Evolutionary conservation across 495 filamentous ascomycete species (phyloP), one percentile per base, ranked within the genome.

Genomic region (Tuber aestivum): DNA sequence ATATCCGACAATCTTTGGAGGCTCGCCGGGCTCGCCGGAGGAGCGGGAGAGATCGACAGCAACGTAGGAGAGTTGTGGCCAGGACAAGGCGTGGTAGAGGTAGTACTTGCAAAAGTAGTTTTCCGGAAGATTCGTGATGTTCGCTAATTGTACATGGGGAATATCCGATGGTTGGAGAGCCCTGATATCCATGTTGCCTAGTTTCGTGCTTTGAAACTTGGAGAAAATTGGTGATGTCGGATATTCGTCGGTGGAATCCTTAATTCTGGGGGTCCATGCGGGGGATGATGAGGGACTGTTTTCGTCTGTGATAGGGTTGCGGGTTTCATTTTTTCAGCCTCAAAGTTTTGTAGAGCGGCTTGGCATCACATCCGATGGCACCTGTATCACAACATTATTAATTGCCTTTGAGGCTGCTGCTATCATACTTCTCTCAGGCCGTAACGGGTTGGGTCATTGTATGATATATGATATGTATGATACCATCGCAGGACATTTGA

Each of bases 61-160:
- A 42, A 99, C 95, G 85, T 93, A 98, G 81, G 91, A 94, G 71
- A 98, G 90, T 84, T 97, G 95, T 14, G 95, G 95, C 95, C 95
- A 99, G 72, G 93, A 95, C 73, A 97, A 89, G 10, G 95, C 95
- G 85, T 99, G 95, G 89, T 99, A 99, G 81, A 99, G 92, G 88
- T 99, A 99, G 88, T 99, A 99, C 89, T 99, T 99, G 86, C 96
- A 90, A 85, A 97, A 98, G 89, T 99, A 99, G 88, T 99, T 99
- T 86, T 99, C 95, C 80, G 95, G 95, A 41, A 99, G 88, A 86
- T 99, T 99, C 83, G 97, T 97, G 84, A 98, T 93, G 87, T 99
- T 99, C 80, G 95, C 94, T 85, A 94, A 92, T 87, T 99, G 95
- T 23, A 99, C 95, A 80, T 97, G 91, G 69, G 93, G 95, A 80